A percentile compares a stretch with the other conserved stretches of the same genome.
These are phyloP conservation scores for Hypoxylon fuscum DNA, from an alignment of 495 filamentous ascomycete genomes.

Conservation along the genomic window DNA sequence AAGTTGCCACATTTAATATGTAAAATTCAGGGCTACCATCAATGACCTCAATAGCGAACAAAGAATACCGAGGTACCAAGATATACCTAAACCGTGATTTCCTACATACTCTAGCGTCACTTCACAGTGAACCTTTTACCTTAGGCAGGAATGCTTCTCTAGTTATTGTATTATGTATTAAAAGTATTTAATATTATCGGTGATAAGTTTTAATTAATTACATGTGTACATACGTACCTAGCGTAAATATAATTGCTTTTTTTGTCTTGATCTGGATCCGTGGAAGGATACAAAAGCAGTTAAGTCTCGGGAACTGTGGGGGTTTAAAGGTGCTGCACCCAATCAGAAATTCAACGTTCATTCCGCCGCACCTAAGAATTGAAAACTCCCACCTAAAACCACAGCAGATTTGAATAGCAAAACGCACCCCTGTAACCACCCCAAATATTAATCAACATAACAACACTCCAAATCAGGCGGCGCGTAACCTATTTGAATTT, in stretches of 20 bases:
- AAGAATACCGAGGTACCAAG: too few species aligned
- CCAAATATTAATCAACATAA: conserved; percentile 42
- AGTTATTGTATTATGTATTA: too few species aligned
- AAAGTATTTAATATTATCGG: too few species aligned
- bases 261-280: conserved; percentile 19
- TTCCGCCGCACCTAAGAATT: conserved; percentile 11
- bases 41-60: too few species aligned
- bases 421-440: conserved; percentile 48
- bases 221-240: conserved; percentile 8
- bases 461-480: conserved; percentile 16
- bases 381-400: conserved; percentile 44
- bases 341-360: conserved; percentile 42
- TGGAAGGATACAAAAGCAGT: conserved; percentile 22
- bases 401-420: conserved; percentile 35
- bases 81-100: too few species aligned
- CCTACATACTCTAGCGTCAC: too few species aligned
- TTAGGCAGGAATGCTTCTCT: too few species aligned
- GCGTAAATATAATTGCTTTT: not conserved
- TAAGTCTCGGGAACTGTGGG: conserved; percentile 13
- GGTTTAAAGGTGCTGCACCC: conserved; percentile 29
- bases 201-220: too few species aligned
- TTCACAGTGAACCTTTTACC: too few species aligned
- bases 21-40: too few species aligned
- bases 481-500: conserved; percentile 20
- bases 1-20: too few species aligned